Evolutionary conservation across 257 asterid genomes (phyloP).

Genomic region (Orobanche coerulescens): DNA sequence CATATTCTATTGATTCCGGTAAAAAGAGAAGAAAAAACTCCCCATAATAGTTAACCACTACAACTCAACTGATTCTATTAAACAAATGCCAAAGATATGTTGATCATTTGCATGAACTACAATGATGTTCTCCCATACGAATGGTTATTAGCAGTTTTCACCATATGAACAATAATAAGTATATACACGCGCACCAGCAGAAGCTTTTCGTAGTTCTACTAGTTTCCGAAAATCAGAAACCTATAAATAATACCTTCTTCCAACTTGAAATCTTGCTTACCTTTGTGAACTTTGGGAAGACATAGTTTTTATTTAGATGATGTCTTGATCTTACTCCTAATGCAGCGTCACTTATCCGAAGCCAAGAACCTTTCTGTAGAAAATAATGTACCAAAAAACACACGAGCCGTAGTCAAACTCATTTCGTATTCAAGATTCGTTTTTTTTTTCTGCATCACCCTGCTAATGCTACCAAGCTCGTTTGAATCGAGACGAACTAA

Average conservation of each 20-base stretch:
- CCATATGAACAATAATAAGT: slow-evolving; percentile 20
- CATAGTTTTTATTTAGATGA: not conserved
- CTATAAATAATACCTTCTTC: slow-evolving; percentile 19
- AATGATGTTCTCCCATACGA: slow-evolving; percentile 9
- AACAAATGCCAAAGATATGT: slow-evolving; percentile 10
- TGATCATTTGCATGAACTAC: slow-evolving; percentile 9
- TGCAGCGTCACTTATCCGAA: not conserved
- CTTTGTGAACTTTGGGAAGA: not conserved
- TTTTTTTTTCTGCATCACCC: not conserved
- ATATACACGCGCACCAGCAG: not conserved
- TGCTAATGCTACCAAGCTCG: not conserved
- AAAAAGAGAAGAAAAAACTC: not conserved
- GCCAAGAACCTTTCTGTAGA: not conserved
- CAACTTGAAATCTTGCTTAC: not conserved
- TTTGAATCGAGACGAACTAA: too few relatives aligned
- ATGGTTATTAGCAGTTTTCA: slow-evolving; percentile 20
- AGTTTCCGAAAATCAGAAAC: not conserved
- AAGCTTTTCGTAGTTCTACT: not conserved
- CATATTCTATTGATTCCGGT: too few relatives aligned
- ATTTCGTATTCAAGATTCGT: too few relatives aligned
- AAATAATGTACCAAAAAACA: not conserved
- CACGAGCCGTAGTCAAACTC: not conserved
- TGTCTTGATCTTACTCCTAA: not conserved
- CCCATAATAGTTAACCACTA: not conserved
- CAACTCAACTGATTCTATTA: not conserved